Evolutionary conservation across 129 eudicot genomes (phyloP).

Genomic region (Flaveria brownii): DNA sequence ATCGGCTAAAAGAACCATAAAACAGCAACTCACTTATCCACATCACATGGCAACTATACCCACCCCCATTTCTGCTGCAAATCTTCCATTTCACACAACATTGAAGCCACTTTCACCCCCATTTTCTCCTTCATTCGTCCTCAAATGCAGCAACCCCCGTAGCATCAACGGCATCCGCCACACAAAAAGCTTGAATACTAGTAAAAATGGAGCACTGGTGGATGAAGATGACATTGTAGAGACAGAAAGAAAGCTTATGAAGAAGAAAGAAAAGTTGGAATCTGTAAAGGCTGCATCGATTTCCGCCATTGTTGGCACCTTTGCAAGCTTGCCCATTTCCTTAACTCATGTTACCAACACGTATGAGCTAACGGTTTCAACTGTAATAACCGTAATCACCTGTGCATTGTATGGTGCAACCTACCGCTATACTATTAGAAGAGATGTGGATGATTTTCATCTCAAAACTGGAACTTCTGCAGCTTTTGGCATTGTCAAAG

Average conservation of each 20-base stretch:
- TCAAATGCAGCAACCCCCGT: slow-evolving; percentile 31
- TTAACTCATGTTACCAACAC: slow-evolving; percentile 41
- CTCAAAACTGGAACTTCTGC: slow-evolving; percentile 81
- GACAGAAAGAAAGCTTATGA: slow-evolving; percentile 29
- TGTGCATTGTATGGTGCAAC: slow-evolving; percentile 93
- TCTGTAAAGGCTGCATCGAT: slow-evolving; percentile 78
- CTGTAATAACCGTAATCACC: slow-evolving; percentile 51
- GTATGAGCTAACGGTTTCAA: slow-evolving; percentile 55
- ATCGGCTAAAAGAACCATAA: slow-evolving; percentile 17
- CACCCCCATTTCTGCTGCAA: slow-evolving; percentile 39
- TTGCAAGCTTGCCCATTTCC: slow-evolving; percentile 67
- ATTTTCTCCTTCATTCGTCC: slow-evolving; percentile 10
- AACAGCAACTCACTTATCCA: slow-evolving; percentile 31
- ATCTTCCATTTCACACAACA: slow-evolving; percentile 16
- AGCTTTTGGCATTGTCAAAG: slow-evolving; percentile 93
- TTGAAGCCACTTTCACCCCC: slow-evolving; percentile 22
- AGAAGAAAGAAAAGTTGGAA: slow-evolving; percentile 66
- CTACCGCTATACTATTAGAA: slow-evolving; percentile 75
- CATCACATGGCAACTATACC: slow-evolving; percentile 42
- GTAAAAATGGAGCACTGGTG: slow-evolving; percentile 41
- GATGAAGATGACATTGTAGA: neutral
- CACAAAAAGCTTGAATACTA: slow-evolving; percentile 20
- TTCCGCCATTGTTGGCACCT: slow-evolving; percentile 72
- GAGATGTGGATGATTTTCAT: slow-evolving; percentile 79
- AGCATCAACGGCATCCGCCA: neutral